Base-by-base conservation (phyloP, 768 basidiomycete species). In the Mrakia gelida region DNA sequence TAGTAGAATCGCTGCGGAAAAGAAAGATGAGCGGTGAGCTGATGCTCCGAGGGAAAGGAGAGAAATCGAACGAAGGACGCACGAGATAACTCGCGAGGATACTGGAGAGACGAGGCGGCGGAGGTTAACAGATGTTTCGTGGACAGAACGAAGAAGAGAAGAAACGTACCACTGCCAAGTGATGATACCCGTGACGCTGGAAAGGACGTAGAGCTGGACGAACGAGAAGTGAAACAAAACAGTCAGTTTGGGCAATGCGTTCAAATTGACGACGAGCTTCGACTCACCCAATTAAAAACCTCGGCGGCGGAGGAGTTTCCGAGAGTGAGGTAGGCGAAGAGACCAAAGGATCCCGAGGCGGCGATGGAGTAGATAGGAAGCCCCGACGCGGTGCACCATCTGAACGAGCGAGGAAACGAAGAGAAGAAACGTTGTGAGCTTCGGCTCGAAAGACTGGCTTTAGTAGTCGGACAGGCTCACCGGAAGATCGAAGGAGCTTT, bases 111-210 rank as follows among this genome's bases (percentile, higher is more conserved):
- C 59, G 59, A 59, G 10, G 26, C 13, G 18, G 26, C 1, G 59
- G 2, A n/a, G n/a, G n/a, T n/a, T n/a, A n/a, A n/a, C n/a, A n/a
- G n/a, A n/a, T n/a, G n/a, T n/a, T n/a, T n/a, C n/a, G n/a, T n/a
- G n/a, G n/a, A 28, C 23, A 28, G 59, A 7, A 28, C 6, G 59
- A 59, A 26, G 54, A 21, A 28, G 49, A 52, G 13, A 21, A 52
- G 2, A 3, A 23, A 59, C 59, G 0, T 15, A 59, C 59, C 23
- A n/a, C 18, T 28, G n/a, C 84, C 84, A 85, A 26, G 84, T 83
- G 75, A 85, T 82, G 61, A 85, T 80, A 75, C 85, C 85, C 23
- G 84, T 84, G n/a, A 84, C 80, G 41, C 82, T 79, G 3, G 82
- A 82, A 34, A 85, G 62, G 75, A 82, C 83, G 81, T 84, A 84